Base-by-base conservation (phyloP, 73 alveolate species). In the Stentor coeruleus region DNA sequence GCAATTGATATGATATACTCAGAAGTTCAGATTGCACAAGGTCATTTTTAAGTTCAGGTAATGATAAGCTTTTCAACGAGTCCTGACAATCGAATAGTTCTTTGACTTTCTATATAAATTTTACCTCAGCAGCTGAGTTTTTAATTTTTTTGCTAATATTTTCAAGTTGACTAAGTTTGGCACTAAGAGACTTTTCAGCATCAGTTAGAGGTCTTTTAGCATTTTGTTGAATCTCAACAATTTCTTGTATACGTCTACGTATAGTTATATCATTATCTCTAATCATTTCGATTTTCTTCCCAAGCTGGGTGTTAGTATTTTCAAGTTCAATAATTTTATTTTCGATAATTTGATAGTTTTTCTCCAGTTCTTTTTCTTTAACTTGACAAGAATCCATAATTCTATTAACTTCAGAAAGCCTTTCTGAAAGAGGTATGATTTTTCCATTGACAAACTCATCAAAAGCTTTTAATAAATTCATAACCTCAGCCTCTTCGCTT, bases 401-500 rank as follows among this genome's bases (percentile, higher is more conserved):
- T 6, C 66, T 20, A 11, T 20, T 49, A 49, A 49, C 20, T 49
- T 49, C 28, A 11, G 6, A 6, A 6, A 49, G 6, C 66, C 20
- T 49, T 20, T 49, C 28, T 11, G 20, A 20, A 11, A 49, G 28
- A 49, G 66, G 66, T 11, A 49, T 49, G 28, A 6, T 20, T 49
- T 49, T 6, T 20, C 20, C 20, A 11, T 6, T 49, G 28, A 20
- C 66, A 6, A 49, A 20, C 28, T 49, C 66, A 49, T 49, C 20
- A 49, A 49, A 49, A 49, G 66, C 66, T 49, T 20, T 49, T 6
- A 49, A 49, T 6, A 20, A 6, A 11, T 49, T 20, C 20, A 11
- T 49, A 20, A 49, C 66, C 66, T 49, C 66, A 49, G 66, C 66
- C 66, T 49, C 66, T 49, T 49, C 66, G 20, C 66, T 20, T 49